These are phyloP conservation scores for Aspergillus leporis DNA, from an alignment of 495 filamentous ascomycete genomes.

Conservation along the genomic window DNA sequence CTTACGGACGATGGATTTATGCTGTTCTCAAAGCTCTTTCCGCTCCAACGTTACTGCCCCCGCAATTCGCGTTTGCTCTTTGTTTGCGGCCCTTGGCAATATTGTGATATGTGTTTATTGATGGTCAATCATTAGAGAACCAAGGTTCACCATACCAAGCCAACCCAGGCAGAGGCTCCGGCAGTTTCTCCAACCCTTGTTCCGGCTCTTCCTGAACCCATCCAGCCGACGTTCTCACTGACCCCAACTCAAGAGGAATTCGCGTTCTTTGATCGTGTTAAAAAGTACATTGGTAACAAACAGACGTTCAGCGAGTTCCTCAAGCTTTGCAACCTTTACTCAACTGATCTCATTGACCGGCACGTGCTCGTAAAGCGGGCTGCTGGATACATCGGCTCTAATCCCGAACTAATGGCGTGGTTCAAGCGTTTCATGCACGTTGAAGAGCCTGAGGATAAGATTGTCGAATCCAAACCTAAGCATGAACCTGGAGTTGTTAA, in stretches of 20 bases:
- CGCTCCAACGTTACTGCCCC: neutral
- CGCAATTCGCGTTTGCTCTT: neutral
- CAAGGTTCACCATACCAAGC: conserved; percentile 64
- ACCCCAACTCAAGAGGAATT: conserved; percentile 75
- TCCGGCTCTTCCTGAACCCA: conserved; percentile 80
- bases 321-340: conserved; percentile 92
- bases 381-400: conserved; percentile 81
- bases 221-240: conserved; percentile 63
- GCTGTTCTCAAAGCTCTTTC: neutral
- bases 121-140: conserved; percentile 48
- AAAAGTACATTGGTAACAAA: conserved; percentile 93
- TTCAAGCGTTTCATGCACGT: conserved; percentile 78
- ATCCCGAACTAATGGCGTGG: conserved; percentile 79
- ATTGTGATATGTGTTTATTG: neutral
- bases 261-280: conserved; percentile 92
- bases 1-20: no score
- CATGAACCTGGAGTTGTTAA: conserved; percentile 75
- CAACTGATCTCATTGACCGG: conserved; percentile 83
- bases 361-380: conserved; percentile 78
- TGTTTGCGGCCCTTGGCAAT: neutral
- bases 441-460: conserved; percentile 66
- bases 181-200: conserved; percentile 85
- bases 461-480: conserved; percentile 75
- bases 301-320: conserved; percentile 90
- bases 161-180: conserved; percentile 60